phyloP scores from a whole-genome alignment of 2,329 filamentous ascomycete genomes.

The Colletotrichum costaricense region DNA sequence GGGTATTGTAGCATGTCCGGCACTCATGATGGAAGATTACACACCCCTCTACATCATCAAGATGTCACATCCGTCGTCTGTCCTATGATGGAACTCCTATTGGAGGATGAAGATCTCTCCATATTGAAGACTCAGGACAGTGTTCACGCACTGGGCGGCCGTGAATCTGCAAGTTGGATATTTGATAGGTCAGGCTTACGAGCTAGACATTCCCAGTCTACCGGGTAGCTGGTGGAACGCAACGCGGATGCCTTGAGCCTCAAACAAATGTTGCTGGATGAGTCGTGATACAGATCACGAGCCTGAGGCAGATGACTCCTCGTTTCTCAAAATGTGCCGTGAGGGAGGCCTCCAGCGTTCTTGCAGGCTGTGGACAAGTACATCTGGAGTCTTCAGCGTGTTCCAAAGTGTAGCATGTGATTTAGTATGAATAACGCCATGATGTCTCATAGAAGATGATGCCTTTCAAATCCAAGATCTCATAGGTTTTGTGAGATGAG shows the following conservation, averaged over 20 bases:
- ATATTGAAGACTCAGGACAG: not conserved
- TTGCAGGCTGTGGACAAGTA: no score
- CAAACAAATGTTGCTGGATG: not conserved
- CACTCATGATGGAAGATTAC: no score
- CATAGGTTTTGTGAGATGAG: not conserved
- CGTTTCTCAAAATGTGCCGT: not conserved
- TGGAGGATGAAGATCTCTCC: not conserved
- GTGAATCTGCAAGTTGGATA: not conserved
- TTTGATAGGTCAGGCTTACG: not conserved
- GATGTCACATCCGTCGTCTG: not conserved
- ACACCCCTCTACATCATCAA: not conserved
- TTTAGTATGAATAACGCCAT: rapidly evolving
- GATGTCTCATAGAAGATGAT: not conserved
- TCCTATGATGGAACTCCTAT: rapidly evolving
- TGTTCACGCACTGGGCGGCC: not conserved
- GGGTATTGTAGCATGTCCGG: no score
- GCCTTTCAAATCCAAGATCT: not conserved
- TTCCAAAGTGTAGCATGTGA: not conserved
- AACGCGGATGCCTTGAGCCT: not conserved
- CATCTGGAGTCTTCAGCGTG: no score
- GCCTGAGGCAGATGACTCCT: not conserved
- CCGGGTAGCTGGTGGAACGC: no score
- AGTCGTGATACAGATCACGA: not conserved
- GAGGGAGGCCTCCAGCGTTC: not conserved
- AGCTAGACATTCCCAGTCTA: not conserved